Base-by-base conservation (phyloP, 257 asterid genomes). In the Anisodus acutangulus region DNA sequence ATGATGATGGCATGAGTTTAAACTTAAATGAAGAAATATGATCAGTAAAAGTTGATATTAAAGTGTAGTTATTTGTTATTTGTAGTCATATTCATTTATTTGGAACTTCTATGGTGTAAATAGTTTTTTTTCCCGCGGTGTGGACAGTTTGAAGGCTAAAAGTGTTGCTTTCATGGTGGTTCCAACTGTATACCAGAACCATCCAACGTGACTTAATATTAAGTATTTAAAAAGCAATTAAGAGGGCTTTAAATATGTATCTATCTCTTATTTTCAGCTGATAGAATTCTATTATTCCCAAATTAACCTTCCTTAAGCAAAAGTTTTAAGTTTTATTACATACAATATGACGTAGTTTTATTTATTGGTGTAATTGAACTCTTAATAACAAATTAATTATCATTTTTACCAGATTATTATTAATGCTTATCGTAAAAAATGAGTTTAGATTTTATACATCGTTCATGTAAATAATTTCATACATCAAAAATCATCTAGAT, bases 101-200 rank as follows among this genome's bases (percentile, higher is more conserved):
- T 53, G 13, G 64, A 51, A 51, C 49, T 51, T 76, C 47, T 12
- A 51, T 15, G 1, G 81, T 74, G 81, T 74, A 45, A 49, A 74
- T 74, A 70, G 74, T 35, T 13, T 13, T 60, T 67, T 37, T 67
- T 6, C 49, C 11, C 2, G 22, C 5, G 7, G 79, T 71, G 79
- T 71, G 79, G 43, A 71, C 57, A 76, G 8, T 9, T 51, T 76
- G 47, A 76, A 26, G 22, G 64, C 45, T 76, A 8, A 3, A 66
- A 76, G 26, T 53, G 81, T 76, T 76, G 49, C 5, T 53, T 53
- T 76, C 81, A 53, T 76, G 64, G 81, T 53, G 64, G 81, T 76
- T 76, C 64, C 81, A 76, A 76, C 81, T 76, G 64, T 76, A 51
- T 76, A 53, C 81, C 81, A 76, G 81, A 76, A 76, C 45, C 49